Evolutionary conservation across 106 monocot species (phyloP), one percentile per base, ranked within the genome.

Genomic region (Dendrobium chrysotoxum): DNA sequence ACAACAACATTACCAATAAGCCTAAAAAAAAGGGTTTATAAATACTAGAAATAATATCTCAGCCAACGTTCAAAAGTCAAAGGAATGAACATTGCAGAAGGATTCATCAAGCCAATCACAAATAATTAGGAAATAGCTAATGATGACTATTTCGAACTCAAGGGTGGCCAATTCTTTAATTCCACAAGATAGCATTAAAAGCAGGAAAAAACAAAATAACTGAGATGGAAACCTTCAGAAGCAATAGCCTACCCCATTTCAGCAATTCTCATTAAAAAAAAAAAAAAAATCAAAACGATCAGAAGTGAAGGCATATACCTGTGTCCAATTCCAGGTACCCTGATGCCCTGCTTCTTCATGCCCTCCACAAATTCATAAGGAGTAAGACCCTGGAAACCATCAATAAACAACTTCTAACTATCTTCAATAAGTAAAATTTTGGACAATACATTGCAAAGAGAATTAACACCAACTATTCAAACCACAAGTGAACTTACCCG

Each of bases 341-440:
- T 90, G 78, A 98, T 94, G 42, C 98, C 98, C 83, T 95, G 92
- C 92, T 95, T 98, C 83, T 98, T 98, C 98, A 98, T 98, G 65
- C 91, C 84, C 86, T 98, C 98, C 28, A 98, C 98, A 76, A 95
- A 98, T 72, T 98, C 98, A 46, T 98, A 98, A 83, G 98, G 92
- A 30, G 92, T 88, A 71, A 98, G 91, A 64, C 84, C 83, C 96
- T 96, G 81, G 44, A 28, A 53, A 23, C 1, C 20, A 23, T 45
- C 21, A 75, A 5, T 39, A 10, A 70, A 41, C 21, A 74, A 74
- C 18, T 74, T 74, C 18, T 74, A 74, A 41, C 4, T 10, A 11
- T 18, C 7, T 12, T 40, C n/a, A 1, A 2, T 54, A 82, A 79
- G 57, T 31, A 16, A 25, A 45, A 66, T 6, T 38, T 21, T 72